Evolutionary conservation across 768 basidiomycete species (phyloP).

Genomic region (Tricholoma furcatifolium): DNA sequence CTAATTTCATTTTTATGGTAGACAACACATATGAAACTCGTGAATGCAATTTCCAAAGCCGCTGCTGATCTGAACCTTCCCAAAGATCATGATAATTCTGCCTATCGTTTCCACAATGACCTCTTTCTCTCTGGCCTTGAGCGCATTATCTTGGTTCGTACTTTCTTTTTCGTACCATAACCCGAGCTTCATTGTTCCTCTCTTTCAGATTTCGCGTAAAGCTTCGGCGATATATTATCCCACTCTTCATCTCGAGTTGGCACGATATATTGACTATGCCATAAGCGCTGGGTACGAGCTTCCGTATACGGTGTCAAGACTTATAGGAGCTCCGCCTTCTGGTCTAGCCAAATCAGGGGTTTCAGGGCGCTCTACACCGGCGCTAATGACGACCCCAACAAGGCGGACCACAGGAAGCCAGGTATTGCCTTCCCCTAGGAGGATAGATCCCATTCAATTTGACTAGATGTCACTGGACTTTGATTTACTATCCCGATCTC

Average conservation of each 20-base stretch:
- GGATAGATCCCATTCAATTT: conserved; percentile 43
- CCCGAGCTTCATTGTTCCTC: background rate
- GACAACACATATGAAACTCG: conserved; percentile 85
- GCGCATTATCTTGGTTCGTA: conserved; percentile 78
- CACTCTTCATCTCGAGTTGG: conserved; percentile 88
- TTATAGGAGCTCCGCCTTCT: conserved; percentile 77
- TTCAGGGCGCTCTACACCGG: conserved; percentile 27
- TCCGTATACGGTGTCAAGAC: conserved; percentile 77
- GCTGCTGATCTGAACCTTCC: conserved; percentile 66
- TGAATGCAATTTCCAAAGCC: conserved; percentile 75
- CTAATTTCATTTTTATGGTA: conserved; percentile 27
- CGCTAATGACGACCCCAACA: conserved; percentile 18
- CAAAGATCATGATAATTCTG: conserved; percentile 70
- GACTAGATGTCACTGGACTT: conserved; percentile 23
- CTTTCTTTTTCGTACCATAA: background rate
- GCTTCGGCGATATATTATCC: conserved; percentile 95
- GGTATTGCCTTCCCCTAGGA: conserved; percentile 41
- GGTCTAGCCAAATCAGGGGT: conserved; percentile 47
- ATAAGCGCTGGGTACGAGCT: conserved; percentile 68
- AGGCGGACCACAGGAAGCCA: conserved; percentile 25
- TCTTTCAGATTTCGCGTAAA: conserved; percentile 84
- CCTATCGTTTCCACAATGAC: conserved; percentile 80
- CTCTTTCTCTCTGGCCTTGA: conserved; percentile 92
- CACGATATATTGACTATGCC: conserved; percentile 78
- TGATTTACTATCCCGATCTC: conserved; percentile 11